These are phyloP conservation scores for Talaromyces sp. DNA, from an alignment of 2,329 filamentous ascomycete species.

Conservation along the genomic window DNA sequence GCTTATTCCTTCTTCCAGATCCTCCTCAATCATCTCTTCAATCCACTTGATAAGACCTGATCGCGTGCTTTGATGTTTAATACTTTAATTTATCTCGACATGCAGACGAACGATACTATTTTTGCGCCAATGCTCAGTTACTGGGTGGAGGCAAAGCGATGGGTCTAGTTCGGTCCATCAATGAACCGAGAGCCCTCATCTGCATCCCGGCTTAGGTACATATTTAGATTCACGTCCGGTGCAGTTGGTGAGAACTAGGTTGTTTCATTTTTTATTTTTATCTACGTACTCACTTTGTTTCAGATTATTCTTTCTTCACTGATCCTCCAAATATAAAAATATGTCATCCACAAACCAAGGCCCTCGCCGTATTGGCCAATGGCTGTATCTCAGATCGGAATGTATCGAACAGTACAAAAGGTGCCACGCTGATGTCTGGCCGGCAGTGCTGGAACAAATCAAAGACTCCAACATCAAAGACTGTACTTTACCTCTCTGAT, in stretches of 20 bases:
- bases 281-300: neutral
- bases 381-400: slow-evolving; percentile 69
- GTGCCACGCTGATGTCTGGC: slow-evolving; percentile 72
- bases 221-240: neutral
- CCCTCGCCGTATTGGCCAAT: slow-evolving; percentile 61
- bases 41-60: neutral
- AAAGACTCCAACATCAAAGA: slow-evolving; percentile 72
- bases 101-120: neutral
- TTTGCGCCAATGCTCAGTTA: neutral
- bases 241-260: neutral
- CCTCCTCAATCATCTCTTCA: neutral
- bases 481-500: slow-evolving; percentile 48
- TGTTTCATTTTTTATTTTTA: neutral
- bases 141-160: neutral
- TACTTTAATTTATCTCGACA: neutral
- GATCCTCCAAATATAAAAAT: neutral
- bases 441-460: slow-evolving; percentile 73
- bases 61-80: neutral
- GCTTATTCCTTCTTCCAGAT: neutral
- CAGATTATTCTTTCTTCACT: neutral
- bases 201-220: neutral
- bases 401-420: slow-evolving; percentile 68
- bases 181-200: slow-evolving; percentile 4
- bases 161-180: slow-evolving; percentile 3
- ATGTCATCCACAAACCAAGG: slow-evolving; percentile 21